Evolutionary conservation across 371 early-diverging fungal species (phyloP), one percentile per base, ranked within the genome.

Genomic region (Actinomucor elegans): DNA sequence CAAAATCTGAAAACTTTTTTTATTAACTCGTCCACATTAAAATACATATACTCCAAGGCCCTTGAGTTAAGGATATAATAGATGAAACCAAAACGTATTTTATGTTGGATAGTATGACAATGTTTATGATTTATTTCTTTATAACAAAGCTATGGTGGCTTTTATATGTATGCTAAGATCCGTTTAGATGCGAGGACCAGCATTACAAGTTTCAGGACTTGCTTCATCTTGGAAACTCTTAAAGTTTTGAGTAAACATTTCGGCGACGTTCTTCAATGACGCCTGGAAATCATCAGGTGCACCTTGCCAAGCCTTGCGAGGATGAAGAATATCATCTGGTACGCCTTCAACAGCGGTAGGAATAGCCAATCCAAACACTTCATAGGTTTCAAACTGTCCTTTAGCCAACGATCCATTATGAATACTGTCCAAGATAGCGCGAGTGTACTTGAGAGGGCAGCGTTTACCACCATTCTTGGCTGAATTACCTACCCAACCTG

Each of bases 371-470:
- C 87, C 85, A 68, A 96, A 96, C 61, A 90, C 78, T 2, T 90
- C 91, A 66, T 91, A 91, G 63, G 63, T 85, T 42, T 83, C 84
- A 69, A 83, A 96, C 50, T 90, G 82, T 18, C 89, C 90, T 33
- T 87, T 77, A 55, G 86, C 79, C 37, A 96, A 80, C 61, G 90
- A 90, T 33, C 96, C 96, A 36, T 73, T 85, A 83, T 96, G 96
- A 70, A 97, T 94, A 38, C 96, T 89, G 71, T 98, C 97, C 64
- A 98, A 87, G 70, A 98, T 96, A 47, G 94, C 96, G 51, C 98
- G 93, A 28, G 96, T 91, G 82, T 96, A 94, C 79, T 93, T 94
- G 61, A 98, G 89, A 27, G 95, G 78, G 67, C 95, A 94, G 36
- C 98, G 92, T 79, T 90, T 87, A 55, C 94, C 96, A 27, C 55